phyloP scores from a whole-genome alignment of 768 basidiomycete genomes.

The Hirschioporus abietinus region DNA sequence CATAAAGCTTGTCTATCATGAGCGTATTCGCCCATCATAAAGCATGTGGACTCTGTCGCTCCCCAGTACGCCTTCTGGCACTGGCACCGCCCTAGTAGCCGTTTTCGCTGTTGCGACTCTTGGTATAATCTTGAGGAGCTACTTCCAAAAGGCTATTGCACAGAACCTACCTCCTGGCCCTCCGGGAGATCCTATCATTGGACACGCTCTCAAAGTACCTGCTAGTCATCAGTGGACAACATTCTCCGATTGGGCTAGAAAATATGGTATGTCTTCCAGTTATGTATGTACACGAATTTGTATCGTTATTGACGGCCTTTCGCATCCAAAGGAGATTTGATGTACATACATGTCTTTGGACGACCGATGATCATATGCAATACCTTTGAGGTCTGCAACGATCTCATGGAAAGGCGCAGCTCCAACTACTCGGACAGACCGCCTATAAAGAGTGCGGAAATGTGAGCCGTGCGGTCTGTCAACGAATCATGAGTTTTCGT shows the following conservation, averaged over 20 bases:
- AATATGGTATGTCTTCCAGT: conserved; percentile 19
- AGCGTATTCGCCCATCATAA: neutral
- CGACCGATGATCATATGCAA: conserved; percentile 27
- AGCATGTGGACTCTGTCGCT: neutral
- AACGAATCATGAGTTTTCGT: neutral
- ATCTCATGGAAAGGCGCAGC: conserved; percentile 29
- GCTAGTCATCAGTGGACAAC: conserved; percentile 18
- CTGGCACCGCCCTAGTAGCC: neutral
- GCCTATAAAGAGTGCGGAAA: conserved; percentile 14
- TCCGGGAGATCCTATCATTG: conserved; percentile 22
- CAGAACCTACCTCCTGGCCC: conserved; percentile 24
- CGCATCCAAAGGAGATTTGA: conserved; percentile 23
- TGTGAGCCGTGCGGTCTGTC: neutral
- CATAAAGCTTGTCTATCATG: neutral
- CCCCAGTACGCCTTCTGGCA: neutral
- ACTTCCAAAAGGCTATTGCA: neutral
- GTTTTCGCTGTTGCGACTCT: neutral
- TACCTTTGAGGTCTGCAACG: conserved; percentile 26
- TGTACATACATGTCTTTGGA: conserved; percentile 25
- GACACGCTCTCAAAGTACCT: conserved; percentile 26
- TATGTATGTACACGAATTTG: neutral
- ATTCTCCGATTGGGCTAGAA: conserved; percentile 22
- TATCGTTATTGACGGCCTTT: neutral
- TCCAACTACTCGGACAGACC: conserved; percentile 30
- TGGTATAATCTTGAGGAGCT: neutral